Conservation (phyloP, 140 eudicot genomes). For the Stevia rebaudiana region DNA sequence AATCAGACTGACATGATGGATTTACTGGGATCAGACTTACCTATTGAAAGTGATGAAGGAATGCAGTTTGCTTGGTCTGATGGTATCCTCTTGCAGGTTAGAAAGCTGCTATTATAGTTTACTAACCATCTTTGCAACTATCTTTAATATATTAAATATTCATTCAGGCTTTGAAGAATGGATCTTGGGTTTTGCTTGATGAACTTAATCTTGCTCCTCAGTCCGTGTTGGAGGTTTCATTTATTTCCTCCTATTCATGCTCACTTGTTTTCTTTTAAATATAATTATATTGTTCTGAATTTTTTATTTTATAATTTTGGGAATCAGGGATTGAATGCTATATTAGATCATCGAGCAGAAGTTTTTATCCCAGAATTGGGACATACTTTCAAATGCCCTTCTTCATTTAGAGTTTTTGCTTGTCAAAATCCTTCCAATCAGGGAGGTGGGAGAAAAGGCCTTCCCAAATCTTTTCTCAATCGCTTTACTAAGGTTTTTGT, state of each 20-base stretch:
- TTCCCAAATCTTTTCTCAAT: constrained; percentile 94
- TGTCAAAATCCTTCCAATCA: constrained; percentile 92
- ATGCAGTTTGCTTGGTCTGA: constrained; percentile 99
- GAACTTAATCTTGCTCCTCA: constrained; percentile 98
- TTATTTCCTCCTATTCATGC: not conserved
- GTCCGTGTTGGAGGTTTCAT: constrained; percentile 81
- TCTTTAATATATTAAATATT: constrained; percentile 4
- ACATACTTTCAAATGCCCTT: constrained; percentile 72
- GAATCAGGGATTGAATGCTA: constrained; percentile 82
- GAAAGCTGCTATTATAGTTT: not conserved
- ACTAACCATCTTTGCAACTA: not conserved
- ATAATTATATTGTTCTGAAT: not conserved
- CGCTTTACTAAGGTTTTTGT: constrained; percentile 78
- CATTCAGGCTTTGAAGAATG: constrained; percentile 79
- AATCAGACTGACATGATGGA: constrained; percentile 92
- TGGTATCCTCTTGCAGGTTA: constrained; percentile 91
- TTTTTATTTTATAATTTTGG: too few relatives aligned
- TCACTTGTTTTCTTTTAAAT: not conserved
- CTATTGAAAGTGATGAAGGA: constrained; percentile 88
- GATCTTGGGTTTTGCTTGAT: constrained; percentile 95
- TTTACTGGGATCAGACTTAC: constrained; percentile 91
- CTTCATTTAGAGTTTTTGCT: constrained; percentile 90
- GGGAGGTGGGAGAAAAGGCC: constrained; percentile 98
- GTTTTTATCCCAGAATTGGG: constrained; percentile 95
- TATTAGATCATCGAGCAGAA: constrained; percentile 93